These are phyloP conservation scores for Achlya hypogyna DNA, from an alignment of 352 stramenopile genomes.

Conservation along the genomic window DNA sequence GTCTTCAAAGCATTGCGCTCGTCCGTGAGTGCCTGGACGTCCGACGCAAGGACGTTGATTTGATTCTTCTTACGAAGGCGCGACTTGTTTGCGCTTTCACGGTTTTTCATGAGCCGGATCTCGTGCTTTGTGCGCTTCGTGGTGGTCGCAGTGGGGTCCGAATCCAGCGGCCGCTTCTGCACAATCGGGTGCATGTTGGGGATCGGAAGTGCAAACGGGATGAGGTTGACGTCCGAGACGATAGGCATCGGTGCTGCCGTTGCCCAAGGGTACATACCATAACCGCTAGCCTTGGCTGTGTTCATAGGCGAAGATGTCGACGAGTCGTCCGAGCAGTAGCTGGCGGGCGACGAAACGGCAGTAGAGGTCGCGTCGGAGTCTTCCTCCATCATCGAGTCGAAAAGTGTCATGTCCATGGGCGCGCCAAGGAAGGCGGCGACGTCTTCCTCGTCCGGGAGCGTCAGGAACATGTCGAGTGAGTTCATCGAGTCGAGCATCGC, in stretches of 20 bases:
- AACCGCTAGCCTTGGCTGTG: background rate
- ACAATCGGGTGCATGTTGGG: background rate
- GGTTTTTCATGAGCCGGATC: constrained; percentile 83
- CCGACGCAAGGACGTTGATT: constrained; percentile 37
- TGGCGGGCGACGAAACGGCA: constrained; percentile 10
- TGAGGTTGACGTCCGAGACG: background rate
- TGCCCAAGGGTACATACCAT: constrained; percentile 13
- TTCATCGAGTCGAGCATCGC: background rate
- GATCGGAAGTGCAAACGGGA: constrained; percentile 16
- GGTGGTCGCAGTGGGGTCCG: background rate
- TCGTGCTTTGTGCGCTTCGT: constrained; percentile 70
- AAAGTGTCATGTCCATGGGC: constrained; percentile 3
- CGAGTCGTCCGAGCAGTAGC: constrained; percentile 14
- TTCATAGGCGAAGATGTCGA: background rate
- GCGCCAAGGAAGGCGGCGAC: background rate
- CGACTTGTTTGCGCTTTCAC: constrained; percentile 77
- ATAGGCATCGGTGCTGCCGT: background rate
- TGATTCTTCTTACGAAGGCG: constrained; percentile 62
- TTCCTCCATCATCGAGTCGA: background rate
- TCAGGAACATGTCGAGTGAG: background rate
- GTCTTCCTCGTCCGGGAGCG: constrained; percentile 9
- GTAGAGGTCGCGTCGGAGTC: background rate
- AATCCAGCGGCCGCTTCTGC: constrained; percentile 2
- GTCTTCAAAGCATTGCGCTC: constrained; percentile 64
- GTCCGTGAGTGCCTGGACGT: constrained; percentile 48